These are phyloP conservation scores for Penicillium tannophilum DNA, from an alignment of 495 filamentous ascomycete species.

Conservation along the genomic window DNA sequence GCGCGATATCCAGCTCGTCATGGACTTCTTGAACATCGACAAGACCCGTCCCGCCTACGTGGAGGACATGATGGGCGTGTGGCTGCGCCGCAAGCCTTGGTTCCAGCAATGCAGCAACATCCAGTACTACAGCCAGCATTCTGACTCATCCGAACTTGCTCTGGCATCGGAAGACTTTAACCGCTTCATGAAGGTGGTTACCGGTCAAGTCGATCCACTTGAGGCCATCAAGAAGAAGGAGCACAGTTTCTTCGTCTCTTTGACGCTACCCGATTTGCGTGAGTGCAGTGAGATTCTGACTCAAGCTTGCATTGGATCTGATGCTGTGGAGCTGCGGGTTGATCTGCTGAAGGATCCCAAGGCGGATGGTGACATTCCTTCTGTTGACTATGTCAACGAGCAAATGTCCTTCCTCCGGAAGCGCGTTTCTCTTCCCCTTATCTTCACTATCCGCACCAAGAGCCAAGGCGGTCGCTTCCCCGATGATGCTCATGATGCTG, in stretches of 20 bases:
- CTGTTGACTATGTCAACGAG: conserved; percentile 72
- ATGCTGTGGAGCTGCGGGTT: conserved; percentile 93
- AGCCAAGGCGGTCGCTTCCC: conserved; percentile 89
- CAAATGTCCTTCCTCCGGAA: conserved; percentile 82
- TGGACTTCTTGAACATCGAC: conserved; percentile 87
- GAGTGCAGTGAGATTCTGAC: conserved; percentile 63
- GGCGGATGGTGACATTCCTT: conserved; percentile 58
- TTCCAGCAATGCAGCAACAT: conserved; percentile 94
- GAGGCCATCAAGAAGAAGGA: conserved; percentile 66
- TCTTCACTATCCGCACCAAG: conserved; percentile 88
- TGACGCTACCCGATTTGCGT: conserved; percentile 77
- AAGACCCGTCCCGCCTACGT: conserved; percentile 91
- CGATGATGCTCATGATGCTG: conserved; percentile 69
- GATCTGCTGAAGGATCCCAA: conserved; percentile 82
- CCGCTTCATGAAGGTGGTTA: conserved; percentile 74
- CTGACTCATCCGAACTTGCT: conserved; percentile 50
- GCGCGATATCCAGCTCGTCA: conserved; percentile 82
- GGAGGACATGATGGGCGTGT: conserved; percentile 91
- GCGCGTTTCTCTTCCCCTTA: conserved; percentile 75
- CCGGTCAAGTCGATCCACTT: conserved; percentile 67
- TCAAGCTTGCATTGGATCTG: conserved; percentile 78
- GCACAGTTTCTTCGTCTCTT: conserved; percentile 88
- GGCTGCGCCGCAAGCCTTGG: conserved; percentile 87
- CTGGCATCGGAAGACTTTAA: conserved; percentile 76
- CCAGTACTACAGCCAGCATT: conserved; percentile 82